Base-by-base conservation (phyloP, 306 rosid genomes). In the Casuarina equisetifolia region DNA sequence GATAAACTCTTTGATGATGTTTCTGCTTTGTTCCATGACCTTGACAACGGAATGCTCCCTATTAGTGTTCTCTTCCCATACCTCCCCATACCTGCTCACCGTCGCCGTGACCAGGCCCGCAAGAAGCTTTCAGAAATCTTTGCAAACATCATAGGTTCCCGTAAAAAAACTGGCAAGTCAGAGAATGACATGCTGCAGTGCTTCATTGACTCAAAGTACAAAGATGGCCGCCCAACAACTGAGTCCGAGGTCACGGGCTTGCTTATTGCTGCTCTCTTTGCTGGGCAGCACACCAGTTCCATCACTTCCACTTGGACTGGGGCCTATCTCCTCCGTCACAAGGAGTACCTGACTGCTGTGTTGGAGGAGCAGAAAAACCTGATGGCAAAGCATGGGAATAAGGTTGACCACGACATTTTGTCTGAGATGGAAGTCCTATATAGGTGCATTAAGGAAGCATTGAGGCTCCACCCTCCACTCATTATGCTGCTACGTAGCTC, bases 301-400 rank as follows among this genome's bases (percentile, higher is more conserved):
- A 92, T 95, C 78, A 92, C 98, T 77, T 95, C 98, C 58, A 89
- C 97, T 83, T 95, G 97, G 98, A 92, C 98, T 0, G 98, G 98
- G 38, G 97, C 97, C 38, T 92, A 91, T 80, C 96, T 95, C 79
- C 85, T 95, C 54, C 70, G 84, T 42, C 84, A 95, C 88, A 86
- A 83, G 69, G 57, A 89, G 83, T 91, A 84, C 85, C 84, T 92
- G 67, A 80, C 97, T 54, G 90, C 93, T 69, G 97, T 76, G 25
- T 53, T 73, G 77, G 93, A 91, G 45, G 98, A 95, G 85, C 98
- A 95, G 88, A 84, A 75, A 73, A 81, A 40, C n/a, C 80, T 92
- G 66, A 80, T 95, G 84, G 84, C 58, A 38, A 95, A 88, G 84
- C 92, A 95, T 58, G 97, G 97, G 3, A 84, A 84, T 62, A 85